phyloP scores from a whole-genome alignment of 148 eudicot species.

The Vaccinium corymbosum region DNA sequence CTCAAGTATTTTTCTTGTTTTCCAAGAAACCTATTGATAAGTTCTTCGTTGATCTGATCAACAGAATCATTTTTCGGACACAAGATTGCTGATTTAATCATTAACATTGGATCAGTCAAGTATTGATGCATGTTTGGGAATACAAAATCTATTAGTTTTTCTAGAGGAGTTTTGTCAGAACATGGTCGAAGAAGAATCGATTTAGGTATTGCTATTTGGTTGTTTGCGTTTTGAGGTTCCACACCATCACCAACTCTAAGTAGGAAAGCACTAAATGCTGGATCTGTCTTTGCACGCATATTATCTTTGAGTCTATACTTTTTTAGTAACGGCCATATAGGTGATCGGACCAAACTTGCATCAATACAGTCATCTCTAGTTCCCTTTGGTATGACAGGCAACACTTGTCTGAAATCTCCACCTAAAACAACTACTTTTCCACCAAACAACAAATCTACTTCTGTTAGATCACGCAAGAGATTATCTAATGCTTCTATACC shows the following conservation, averaged over 20 bases:
- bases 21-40: no score
- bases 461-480: neutral
- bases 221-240: neutral
- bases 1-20: no score
- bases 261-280: neutral
- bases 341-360: neutral
- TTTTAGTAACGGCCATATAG: neutral
- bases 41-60: no score
- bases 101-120: no score
- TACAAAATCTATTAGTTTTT: no score
- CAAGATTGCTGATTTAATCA: no score
- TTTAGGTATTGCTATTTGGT: neutral
- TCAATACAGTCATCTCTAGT: neutral
- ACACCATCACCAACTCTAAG: neutral
- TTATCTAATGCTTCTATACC: neutral
- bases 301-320: neutral
- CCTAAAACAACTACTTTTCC: neutral
- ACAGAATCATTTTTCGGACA: no score
- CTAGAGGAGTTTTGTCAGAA: no score
- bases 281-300: neutral
- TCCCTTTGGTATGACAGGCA: neutral
- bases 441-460: neutral
- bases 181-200: no score
- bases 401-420: neutral
- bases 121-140: neutral